Percentiles rank a stretch among this genome's conserved stretches.
Conservation (phyloP, 805 yeast species). For the Komagataella mondaviorum region DNA sequence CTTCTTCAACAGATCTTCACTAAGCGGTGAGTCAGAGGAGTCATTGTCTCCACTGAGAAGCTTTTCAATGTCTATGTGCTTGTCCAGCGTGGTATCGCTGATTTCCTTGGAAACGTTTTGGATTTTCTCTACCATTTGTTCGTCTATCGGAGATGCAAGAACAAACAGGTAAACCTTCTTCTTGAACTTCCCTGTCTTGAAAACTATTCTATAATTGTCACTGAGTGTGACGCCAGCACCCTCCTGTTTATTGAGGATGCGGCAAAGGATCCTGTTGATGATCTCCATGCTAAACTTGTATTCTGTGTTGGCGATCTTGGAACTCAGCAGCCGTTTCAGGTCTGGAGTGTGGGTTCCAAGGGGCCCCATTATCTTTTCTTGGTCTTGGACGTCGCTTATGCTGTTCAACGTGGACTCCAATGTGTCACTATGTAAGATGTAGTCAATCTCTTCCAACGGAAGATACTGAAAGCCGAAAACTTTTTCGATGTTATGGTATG, state of each 20-base stretch:
- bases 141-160: constrained; percentile 18
- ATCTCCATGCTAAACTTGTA: background rate
- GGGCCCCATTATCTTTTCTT: background rate
- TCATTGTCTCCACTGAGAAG: constrained; percentile 8
- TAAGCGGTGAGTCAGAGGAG: constrained; percentile 3
- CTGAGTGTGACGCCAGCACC: background rate
- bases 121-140: constrained; percentile 12
- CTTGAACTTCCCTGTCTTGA: background rate
- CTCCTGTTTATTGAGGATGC: background rate
- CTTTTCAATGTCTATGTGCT: constrained; percentile 4
- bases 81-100: constrained; percentile 1
- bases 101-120: constrained; percentile 5
- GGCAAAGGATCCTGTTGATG: background rate
- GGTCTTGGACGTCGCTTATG: background rate
- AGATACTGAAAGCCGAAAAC: constrained; percentile 88
- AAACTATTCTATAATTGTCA: background rate
- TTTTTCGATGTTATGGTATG: constrained; percentile 71
- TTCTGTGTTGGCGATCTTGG: background rate
- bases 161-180: constrained; percentile 14
- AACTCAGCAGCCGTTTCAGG: background rate
- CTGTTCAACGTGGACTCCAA: background rate
- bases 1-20: constrained; percentile 8
- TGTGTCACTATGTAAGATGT: constrained; percentile 31
- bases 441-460: constrained; percentile 62
- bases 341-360: background rate